These are phyloP conservation scores for Pneumocystis canis DNA, from an alignment of 1,139 yeast species.

Conservation along the genomic window DNA sequence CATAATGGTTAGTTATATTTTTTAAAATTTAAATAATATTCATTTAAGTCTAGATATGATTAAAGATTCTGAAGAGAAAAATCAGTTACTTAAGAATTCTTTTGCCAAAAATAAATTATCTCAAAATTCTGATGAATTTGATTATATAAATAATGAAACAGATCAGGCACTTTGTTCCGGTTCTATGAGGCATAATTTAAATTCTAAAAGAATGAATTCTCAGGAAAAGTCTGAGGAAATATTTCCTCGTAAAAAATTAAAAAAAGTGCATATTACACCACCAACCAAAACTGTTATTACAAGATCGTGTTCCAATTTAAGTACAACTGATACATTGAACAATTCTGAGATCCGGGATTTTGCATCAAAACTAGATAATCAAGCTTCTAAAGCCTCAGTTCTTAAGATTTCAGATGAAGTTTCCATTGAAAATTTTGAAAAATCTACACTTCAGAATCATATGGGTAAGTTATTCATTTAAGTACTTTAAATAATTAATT, in stretches of 20 bases:
- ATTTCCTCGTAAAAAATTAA: not conserved
- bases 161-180: not conserved
- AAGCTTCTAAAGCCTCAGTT: not conserved
- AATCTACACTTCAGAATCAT: not conserved
- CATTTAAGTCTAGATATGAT: not conserved
- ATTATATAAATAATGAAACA: not conserved
- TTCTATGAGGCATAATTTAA: not conserved
- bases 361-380: not conserved
- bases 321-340: not conserved
- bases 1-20: not conserved
- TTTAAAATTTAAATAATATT: not conserved
- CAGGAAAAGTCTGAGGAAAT: not conserved
- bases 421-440: not conserved
- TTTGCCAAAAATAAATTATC: not conserved
- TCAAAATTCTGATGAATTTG: not conserved
- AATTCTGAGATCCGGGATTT: not conserved
- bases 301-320: not conserved
- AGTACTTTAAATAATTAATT: not conserved
- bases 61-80: not conserved
- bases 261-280: not conserved
- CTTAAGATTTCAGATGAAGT: not conserved
- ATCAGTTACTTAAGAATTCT: not conserved
- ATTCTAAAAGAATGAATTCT: not conserved
- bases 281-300: not conserved
- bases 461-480: not conserved